Conservation (phyloP, 345 rosid genomes). For the Carallia pectinifolia region DNA sequence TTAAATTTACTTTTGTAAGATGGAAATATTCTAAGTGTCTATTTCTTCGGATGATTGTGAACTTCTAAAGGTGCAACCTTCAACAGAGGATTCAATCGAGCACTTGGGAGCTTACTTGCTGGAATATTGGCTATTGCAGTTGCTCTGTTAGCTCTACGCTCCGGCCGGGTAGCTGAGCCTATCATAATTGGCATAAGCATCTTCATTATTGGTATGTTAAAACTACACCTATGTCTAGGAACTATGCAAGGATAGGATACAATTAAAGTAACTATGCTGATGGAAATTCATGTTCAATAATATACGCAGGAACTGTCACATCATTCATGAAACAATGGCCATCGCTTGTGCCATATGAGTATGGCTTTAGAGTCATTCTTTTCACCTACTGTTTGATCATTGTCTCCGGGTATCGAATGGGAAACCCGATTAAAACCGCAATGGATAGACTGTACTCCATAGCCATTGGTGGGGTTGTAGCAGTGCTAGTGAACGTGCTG, state of each 20-base stretch:
- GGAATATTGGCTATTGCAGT: constrained; percentile 50
- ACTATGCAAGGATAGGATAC: neutral
- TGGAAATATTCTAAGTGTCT: neutral
- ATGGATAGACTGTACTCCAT: constrained; percentile 66
- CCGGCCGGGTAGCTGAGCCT: constrained; percentile 53
- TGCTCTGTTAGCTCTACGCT: constrained; percentile 41
- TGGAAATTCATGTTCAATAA: neutral
- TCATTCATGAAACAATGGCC: constrained; percentile 71
- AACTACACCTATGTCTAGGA: neutral
- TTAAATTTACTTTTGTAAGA: neutral
- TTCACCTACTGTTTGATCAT: constrained; percentile 67
- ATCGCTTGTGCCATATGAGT: constrained; percentile 58
- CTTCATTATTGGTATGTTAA: constrained; percentile 49
- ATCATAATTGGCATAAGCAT: constrained; percentile 56
- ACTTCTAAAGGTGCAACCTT: constrained; percentile 53
- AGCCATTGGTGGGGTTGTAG: constrained; percentile 62
- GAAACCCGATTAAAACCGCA: constrained; percentile 54
- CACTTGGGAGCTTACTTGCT: constrained; percentile 61
- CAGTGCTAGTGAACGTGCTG: constrained; percentile 57
- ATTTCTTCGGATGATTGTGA: neutral
- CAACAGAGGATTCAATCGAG: constrained; percentile 70
- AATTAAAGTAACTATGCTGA: neutral
- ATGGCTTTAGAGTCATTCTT: constrained; percentile 59
- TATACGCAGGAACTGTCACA: constrained; percentile 47
- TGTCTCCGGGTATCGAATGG: constrained; percentile 60